Evolutionary conservation across 2,329 filamentous ascomycete genomes (phyloP), one percentile per base, ranked within the genome.

Genomic region (Colletotrichum cordylinicola): DNA sequence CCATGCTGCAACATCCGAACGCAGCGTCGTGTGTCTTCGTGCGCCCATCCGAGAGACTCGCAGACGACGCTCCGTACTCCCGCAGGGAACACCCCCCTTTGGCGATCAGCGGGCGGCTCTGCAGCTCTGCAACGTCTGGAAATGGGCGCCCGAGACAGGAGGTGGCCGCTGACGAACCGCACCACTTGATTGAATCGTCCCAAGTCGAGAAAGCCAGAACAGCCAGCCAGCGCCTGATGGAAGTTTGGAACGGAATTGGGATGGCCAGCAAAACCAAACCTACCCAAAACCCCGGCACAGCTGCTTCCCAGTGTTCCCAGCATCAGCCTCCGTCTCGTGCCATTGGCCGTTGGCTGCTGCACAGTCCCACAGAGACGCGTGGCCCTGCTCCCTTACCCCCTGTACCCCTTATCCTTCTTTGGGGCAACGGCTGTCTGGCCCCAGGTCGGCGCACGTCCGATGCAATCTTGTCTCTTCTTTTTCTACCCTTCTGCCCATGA

Each of bases 291-390:
- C 62, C 67, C 35, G 55, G 35, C 35, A 35, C 37, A 62, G 37
- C 21, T 18, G 55, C 18, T 66, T 21, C 27, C 39, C 33, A 65
- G 43, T 16, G 37, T 31, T 21, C 43, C 12, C 33, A 65, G 43
- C 21, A 37, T 48, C 39, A n/a, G 18, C 43, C 10, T 39, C 39
- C 31, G 2, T 61, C 33, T 61, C 16, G 27, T 65, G 48, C 70
- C 48, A 68, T 68, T 69, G 70, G 70, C 56, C 52, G 29, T 65
- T 43, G 55, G 65, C 64, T 15, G 18, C 31, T 33, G 24, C 9
- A 29, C 8, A n/a, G 73, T 24, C 35, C 73, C 73, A 69, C 35
- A 65, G 70, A 31, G 73, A 75, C 73, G 73, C 73, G 73, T 75
- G 73, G 73, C 73, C 58, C 58, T 68, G 62, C 64, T 67, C 13